These are phyloP conservation scores for Phytophthora colocasiae DNA, from an alignment of 352 stramenopile species.

Conservation along the genomic window DNA sequence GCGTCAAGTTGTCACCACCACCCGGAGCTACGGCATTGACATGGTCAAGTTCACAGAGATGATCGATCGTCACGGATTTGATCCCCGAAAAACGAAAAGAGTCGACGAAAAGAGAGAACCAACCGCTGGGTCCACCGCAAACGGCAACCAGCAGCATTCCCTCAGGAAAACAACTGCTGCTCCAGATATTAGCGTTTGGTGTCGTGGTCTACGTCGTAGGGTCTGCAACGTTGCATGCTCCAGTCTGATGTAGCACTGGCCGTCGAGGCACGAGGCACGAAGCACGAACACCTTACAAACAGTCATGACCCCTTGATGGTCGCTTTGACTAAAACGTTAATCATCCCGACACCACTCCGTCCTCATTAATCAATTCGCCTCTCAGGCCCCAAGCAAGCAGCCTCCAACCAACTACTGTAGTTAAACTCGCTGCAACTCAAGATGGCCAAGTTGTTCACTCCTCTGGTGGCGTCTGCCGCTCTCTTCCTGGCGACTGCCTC, in stretches of 20 bases:
- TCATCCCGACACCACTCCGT: no score
- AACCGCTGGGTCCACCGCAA: not conserved
- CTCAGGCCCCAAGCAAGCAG: not conserved
- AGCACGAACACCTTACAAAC: conserved; percentile 3
- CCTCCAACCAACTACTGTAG: not conserved
- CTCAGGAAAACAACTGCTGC: not conserved
- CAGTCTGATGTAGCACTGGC: not conserved
- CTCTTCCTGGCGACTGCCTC: conserved; percentile 8
- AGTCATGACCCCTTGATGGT: conserved; percentile 11
- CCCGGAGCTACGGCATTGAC: no score
- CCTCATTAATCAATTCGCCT: conserved; percentile 1
- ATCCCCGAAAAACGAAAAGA: not conserved
- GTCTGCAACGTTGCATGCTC: not conserved
- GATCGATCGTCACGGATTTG: conserved; percentile 1
- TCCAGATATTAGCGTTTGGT: not conserved
- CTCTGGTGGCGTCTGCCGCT: conserved; percentile 7
- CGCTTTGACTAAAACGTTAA: conserved; percentile 9
- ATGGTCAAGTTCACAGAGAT: not conserved
- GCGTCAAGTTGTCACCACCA: not conserved
- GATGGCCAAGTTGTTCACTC: conserved; percentile 8
- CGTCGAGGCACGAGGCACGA: not conserved
- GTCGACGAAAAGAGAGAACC: no score
- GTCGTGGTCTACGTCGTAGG: not conserved
- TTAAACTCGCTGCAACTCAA: not conserved
- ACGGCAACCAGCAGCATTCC: not conserved